Evolutionary conservation across 441 rosid species (phyloP), one percentile per base, ranked within the genome.

Genomic region (Euphorbia corollata): DNA sequence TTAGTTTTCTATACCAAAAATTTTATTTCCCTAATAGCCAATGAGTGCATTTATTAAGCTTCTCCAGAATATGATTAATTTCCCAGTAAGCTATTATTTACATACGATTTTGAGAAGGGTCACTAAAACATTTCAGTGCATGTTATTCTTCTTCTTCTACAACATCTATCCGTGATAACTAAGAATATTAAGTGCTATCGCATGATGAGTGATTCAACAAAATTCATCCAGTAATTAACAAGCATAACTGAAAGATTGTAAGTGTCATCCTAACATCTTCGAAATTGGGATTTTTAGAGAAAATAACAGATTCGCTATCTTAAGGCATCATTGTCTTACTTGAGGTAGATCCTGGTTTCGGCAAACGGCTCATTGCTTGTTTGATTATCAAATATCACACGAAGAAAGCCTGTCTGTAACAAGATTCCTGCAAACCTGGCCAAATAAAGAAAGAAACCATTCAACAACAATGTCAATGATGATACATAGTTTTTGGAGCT

Each of bases 341-440:
- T 65, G 85, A 78, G 53, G 53, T 19, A 68, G 74, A 24, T 58
- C 50, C 69, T 24, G 60, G 69, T 64, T 68, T 74, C 12, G 74
- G 24, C 0, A 8, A 38, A 68, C 54, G 74, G 51, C 70, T 84
- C 81, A 78, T 79, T 65, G 72, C 80, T 74, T 59, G 59, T 60
- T 59, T 73, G 68, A 61, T 36, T 54, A 65, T 68, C 55, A 67
- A 71, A 76, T 64, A 57, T 71, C 72, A 77, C 77, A 70, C 79
- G 81, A 76, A 71, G 65, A 68, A 54, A 55, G 41, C 56, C 60
- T n/a, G 1, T 15, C 64, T 51, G 50, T 50, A 43, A 69, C 34
- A 36, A 24, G 23, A 48, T 59, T 19, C 58, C 74, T 70, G 71
- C 68, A 57, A 30, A 59, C 53, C 9, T 22, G 12, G 48, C 7